Evolutionary conservation across 192 early-diverging fungal species (phyloP), one percentile per base, ranked within the genome.

Genomic region (Thamnidium elegans): DNA sequence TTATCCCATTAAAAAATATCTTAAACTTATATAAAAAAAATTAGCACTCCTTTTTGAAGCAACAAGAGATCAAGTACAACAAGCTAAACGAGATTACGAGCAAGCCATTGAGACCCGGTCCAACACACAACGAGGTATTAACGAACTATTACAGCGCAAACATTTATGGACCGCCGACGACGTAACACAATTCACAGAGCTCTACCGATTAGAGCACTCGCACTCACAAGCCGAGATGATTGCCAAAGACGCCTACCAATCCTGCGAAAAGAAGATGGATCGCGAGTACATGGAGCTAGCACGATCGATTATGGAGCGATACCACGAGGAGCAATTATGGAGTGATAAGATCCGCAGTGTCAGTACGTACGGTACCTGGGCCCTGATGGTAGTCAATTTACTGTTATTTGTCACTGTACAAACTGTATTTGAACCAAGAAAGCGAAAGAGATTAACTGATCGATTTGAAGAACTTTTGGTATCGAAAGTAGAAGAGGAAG

Each of bases 321-420:
- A 92, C 68, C 90, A 92, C 55, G 90, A 90, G 68, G 90, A 92
- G 50, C 90, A 92, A 63, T 72, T 92, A 23, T 92, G 90, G 90
- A 89, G 88, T 71, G 90, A 92, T 75, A 92, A 92, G 78, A 92
- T 92, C 54, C 86, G 90, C 14, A 79, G 84, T 11, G 87, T 86
- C 13, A 84, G 79, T 62, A 90, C 87, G 5, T 91, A 90, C 48
- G 88, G 85, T 26, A 90, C 89, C 0, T 90, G 86, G 87, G 86
- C 86, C 20, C 77, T 88, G n/a, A 77, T 87, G 66, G 73, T 73
- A n/a, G 70, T 86, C 43, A 90, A 92, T 55, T 58, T 90, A 5
- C 39, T 87, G 31, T 78, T 88, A 14, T 81, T 90, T 71, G 72
- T 89, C 15, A 59, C 85, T 47, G 87, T 90, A 0, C 90, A 92